Evolutionary conservation across 2,329 filamentous ascomycete genomes (phyloP), one percentile per base, ranked within the genome.

Genomic region (Davidsoniella australis): DNA sequence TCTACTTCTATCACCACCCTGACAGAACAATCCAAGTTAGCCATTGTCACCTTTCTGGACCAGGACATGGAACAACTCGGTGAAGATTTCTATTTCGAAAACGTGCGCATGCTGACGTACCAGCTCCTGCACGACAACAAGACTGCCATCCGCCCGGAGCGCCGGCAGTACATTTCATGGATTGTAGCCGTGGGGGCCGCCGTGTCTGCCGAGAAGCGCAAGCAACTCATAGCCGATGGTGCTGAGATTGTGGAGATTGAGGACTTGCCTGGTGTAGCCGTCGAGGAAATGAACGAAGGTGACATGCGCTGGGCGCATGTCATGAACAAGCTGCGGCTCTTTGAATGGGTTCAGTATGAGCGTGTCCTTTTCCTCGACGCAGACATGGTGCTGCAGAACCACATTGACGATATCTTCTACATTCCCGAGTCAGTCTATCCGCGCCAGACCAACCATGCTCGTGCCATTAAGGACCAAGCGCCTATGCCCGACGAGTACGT

Each of bases 281-380:
- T 7, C 2, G 53, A 61, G 48, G 66, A 63, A 63, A 58, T 67
- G 17, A 58, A 59, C 26, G 62, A 62, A 0, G 61, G 61, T 5
- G 59, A 64, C 5, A 56, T 58, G 2, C 58, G 66, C 39, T 69
- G 64, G 63, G 62, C 63, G 36, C 64, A 69, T 50, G 60, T 64
- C 50, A 66, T 68, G 55, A 64, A 61, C 18, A 69, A 69, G 56
- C 59, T 70, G 14, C 61, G 64, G 9, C 53, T 68, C 5, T 62
- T 68, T 41, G 58, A 66, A 49, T 58, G 66, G 58, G 62, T 60
- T 3, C 55, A 68, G 46, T 69, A 63, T 55, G 59, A 64, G 9
- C 60, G 63, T 4, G 54, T 69, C 23, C 58, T 66, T n/a, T 68
- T 66, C 55, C 56, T 69, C 53, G 67, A 70, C 52, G 62, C 64